Conservation (phyloP, 163 green algal species). For the Prototheca stagnorum region DNA sequence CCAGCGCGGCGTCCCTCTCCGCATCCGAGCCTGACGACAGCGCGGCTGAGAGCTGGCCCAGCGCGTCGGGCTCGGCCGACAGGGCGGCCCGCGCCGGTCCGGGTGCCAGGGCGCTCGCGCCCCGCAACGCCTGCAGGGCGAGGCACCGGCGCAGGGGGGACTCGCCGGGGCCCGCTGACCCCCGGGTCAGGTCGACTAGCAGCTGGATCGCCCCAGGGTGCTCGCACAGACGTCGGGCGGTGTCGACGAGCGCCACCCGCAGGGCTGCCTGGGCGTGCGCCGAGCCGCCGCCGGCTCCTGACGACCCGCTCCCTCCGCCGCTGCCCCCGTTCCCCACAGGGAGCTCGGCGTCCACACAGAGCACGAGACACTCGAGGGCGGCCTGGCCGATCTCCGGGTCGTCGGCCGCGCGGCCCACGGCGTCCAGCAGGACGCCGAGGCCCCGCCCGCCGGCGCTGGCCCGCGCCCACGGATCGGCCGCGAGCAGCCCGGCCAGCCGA, state of each 20-base stretch:
- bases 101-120: too few species aligned
- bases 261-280: too few species aligned
- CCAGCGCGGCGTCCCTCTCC: too few species aligned
- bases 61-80: background rate
- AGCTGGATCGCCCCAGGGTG: background rate
- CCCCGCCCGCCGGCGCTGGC: background rate
- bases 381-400: background rate
- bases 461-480: background rate
- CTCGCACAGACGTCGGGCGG: background rate
- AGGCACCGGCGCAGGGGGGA: background rate
- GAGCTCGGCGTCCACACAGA: background rate
- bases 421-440: background rate
- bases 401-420: background rate
- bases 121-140: conserved; percentile 1
- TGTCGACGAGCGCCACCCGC: background rate
- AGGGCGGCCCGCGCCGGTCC: too few species aligned
- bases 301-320: too few species aligned
- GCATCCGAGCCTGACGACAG: too few species aligned
- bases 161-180: too few species aligned
- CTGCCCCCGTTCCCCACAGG: too few species aligned
- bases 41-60: background rate
- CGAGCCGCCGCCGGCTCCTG: background rate
- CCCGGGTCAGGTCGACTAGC: too few species aligned
- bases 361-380: background rate
- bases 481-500: background rate